phyloP scores from a whole-genome alignment of 768 basidiomycete species.

The Phaffia tasmanica region DNA sequence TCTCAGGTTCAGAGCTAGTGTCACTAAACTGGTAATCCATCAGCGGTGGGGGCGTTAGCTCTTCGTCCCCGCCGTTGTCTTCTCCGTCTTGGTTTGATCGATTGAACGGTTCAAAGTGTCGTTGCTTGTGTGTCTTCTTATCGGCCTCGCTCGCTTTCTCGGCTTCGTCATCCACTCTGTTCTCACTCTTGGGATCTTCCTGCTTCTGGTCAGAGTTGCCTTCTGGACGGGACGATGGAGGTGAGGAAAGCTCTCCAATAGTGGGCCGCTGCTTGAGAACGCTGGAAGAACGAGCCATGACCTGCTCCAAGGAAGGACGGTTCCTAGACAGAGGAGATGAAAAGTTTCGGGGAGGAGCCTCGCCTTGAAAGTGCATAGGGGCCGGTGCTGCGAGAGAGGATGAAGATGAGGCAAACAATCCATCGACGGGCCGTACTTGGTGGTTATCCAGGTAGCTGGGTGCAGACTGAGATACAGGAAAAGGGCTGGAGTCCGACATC shows the following conservation, averaged over 20 bases:
- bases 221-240: neutral
- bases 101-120: neutral
- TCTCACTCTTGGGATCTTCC: neutral
- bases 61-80: neutral
- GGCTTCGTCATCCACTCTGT: neutral
- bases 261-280: neutral
- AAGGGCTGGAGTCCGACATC: no score
- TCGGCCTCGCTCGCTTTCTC: neutral
- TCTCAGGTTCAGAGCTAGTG: neutral
- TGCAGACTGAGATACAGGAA: neutral
- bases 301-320: slow-evolving; percentile 17
- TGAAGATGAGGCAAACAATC: neutral
- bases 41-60: slow-evolving; percentile 12
- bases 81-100: neutral
- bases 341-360: neutral
- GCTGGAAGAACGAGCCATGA: slow-evolving; percentile 5
- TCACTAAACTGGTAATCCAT: slow-evolving; percentile 7
- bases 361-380: neutral
- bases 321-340: neutral
- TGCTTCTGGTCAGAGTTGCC: neutral
- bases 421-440: neutral
- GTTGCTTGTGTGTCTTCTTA: no score
- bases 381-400: neutral
- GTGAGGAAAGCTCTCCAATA: neutral
- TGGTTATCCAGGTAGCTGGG: neutral